A percentile compares a stretch with the other conserved stretches of the same genome.
These are phyloP conservation scores for Rhinocladiella similis DNA, from an alignment of 2,329 filamentous ascomycete species.

Conservation along the genomic window DNA sequence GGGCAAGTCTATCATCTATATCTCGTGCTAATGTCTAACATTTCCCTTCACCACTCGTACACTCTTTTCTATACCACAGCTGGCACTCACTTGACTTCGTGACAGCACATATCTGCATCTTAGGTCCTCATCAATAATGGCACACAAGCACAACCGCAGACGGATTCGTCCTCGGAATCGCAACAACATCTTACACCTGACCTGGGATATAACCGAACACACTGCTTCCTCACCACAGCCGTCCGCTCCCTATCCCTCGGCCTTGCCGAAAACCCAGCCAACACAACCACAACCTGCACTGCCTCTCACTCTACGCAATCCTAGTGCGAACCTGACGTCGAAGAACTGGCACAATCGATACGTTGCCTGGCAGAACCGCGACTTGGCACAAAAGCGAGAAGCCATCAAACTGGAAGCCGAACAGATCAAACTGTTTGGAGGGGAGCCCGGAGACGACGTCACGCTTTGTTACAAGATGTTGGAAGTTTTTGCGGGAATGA, in stretches of 20 bases:
- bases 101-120: slow-evolving; percentile 11
- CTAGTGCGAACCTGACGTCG: slow-evolving; percentile 29
- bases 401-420: slow-evolving; percentile 37
- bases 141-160: slow-evolving; percentile 49
- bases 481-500: slow-evolving; percentile 50
- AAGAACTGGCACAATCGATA: slow-evolving; percentile 45
- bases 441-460: slow-evolving; percentile 30
- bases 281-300: slow-evolving; percentile 19
- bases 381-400: slow-evolving; percentile 34
- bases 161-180: slow-evolving; percentile 44
- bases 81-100: slow-evolving; percentile 22
- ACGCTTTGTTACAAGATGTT: slow-evolving; percentile 50
- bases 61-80: background rate
- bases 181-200: slow-evolving; percentile 32
- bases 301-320: slow-evolving; percentile 31
- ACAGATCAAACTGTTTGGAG: slow-evolving; percentile 39
- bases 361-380: slow-evolving; percentile 41
- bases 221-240: slow-evolving; percentile 17
- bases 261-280: background rate
- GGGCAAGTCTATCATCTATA: slow-evolving; percentile 9
- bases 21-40: slow-evolving; percentile 2
- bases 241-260: slow-evolving; percentile 12
- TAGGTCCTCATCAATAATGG: slow-evolving; percentile 34
- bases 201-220: slow-evolving; percentile 27
- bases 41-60: background rate